Evolutionary conservation across 441 rosid species (phyloP).

Genomic region (Breynia disticha): DNA sequence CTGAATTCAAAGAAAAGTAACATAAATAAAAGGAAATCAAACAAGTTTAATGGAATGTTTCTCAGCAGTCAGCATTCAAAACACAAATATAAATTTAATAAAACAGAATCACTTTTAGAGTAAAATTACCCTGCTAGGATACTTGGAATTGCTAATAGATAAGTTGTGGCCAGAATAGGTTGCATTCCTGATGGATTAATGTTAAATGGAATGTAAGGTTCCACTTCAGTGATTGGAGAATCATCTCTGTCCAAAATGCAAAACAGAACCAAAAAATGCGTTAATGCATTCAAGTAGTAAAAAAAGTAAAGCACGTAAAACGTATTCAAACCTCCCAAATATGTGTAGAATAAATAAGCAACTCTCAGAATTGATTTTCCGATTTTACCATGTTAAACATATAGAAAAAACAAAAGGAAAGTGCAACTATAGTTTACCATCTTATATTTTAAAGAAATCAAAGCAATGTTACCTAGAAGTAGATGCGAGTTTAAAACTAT

Average conservation of each 20-base stretch:
- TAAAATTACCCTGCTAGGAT: slow-evolving; percentile 73
- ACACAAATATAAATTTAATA: background rate
- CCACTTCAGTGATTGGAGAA: slow-evolving; percentile 86
- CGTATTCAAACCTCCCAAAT: too few species aligned
- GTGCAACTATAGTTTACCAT: background rate
- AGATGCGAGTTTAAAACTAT: slow-evolving; percentile 93
- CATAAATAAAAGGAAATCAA: background rate
- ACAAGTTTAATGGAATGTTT: background rate
- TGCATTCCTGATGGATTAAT: slow-evolving; percentile 98
- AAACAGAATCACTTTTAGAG: background rate
- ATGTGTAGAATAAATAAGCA: too few species aligned
- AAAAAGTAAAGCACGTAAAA: too few species aligned
- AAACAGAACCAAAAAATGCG: slow-evolving; percentile 9
- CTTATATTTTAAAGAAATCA: background rate
- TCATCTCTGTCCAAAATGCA: slow-evolving; percentile 52
- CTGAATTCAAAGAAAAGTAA: slow-evolving; percentile 2
- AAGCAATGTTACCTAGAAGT: slow-evolving; percentile 46
- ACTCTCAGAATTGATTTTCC: too few species aligned
- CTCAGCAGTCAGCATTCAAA: slow-evolving; percentile 10
- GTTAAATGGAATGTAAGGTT: slow-evolving; percentile 89
- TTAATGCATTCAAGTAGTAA: slow-evolving; percentile 2
- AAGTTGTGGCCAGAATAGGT: slow-evolving; percentile 84
- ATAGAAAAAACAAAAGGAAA: background rate
- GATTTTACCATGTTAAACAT: background rate
- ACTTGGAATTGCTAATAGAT: slow-evolving; percentile 80